Evolutionary conservation across 345 rosid species (phyloP).

Genomic region (Cardamine chenopodiifolia): DNA sequence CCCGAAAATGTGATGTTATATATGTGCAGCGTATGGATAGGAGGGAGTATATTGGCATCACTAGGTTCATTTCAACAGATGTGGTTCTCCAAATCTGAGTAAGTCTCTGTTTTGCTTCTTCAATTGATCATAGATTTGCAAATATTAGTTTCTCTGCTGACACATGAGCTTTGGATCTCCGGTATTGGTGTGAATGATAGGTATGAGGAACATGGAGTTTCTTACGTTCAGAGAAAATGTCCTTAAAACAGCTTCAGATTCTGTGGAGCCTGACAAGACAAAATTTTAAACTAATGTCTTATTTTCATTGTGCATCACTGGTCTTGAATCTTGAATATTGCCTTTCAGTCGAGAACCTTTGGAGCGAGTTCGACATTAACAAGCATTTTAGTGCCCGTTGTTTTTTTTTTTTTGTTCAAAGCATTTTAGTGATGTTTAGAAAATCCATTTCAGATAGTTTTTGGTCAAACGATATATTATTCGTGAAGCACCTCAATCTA

Average conservation of each 20-base stretch:
- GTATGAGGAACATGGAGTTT: constrained; percentile 98
- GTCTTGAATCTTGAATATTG: background rate
- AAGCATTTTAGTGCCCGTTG: background rate
- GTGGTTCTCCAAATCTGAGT: constrained; percentile 84
- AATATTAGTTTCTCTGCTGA: constrained; percentile 13
- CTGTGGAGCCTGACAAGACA: constrained; percentile 8
- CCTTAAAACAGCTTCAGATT: constrained; percentile 49
- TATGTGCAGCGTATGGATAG: constrained; percentile 92
- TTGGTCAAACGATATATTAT: no score
- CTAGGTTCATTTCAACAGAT: constrained; percentile 99
- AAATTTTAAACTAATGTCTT: constrained; percentile 29
- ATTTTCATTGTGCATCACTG: constrained; percentile 10
- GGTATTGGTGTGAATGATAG: constrained; percentile 46
- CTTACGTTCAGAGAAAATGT: constrained; percentile 94
- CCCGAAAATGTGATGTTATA: background rate
- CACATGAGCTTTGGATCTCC: background rate
- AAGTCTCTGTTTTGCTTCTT: constrained; percentile 22
- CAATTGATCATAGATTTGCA: background rate
- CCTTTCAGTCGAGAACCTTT: background rate
- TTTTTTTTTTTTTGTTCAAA: background rate
- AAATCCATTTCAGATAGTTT: background rate
- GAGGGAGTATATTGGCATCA: constrained; percentile 98
- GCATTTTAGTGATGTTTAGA: background rate
- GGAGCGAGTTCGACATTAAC: background rate
- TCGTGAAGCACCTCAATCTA: background rate